Evolutionary conservation across 345 rosid species (phyloP), one percentile per base, ranked within the genome.

Genomic region (Diplotaxis tenuifolia): DNA sequence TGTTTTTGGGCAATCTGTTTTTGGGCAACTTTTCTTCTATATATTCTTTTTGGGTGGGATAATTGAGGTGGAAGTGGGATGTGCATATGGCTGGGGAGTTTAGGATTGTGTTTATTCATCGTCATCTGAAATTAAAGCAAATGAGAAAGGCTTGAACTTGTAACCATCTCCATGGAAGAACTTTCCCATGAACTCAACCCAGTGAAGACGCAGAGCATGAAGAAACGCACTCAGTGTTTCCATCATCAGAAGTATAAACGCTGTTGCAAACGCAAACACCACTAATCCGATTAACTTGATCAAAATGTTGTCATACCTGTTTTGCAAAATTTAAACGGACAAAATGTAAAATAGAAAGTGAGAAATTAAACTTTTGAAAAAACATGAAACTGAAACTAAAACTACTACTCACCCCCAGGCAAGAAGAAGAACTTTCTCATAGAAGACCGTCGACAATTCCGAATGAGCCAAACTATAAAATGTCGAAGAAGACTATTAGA

Each of bases 141-240:
- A 94, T 9, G 93, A 84, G 81, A 94, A 88, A 36, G 97, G 97
- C 79, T 47, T 87, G 86, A 94, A 91, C 79, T 94, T 94, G 85
- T 92, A 87, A 79, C 99, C 97, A 63, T 94, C 97, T 7, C 99
- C 99, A 21, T 85, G 62, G 88, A 88, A 94, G 86, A 94, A 91
- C 80, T 94, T 94, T 22, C 79, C 84, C 82, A 89, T 95, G 74
- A 88, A 94, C 65, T 94, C 99, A 36, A 91, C 96, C 99, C 99
- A 91, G 63, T 94, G 99, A 69, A 94, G 99, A 84, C 97, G 97
- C 84, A 94, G 69, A 11, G 99, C 96, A 19, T 94, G 99, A 10
- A 94, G 86, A 82, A 94, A 94, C 25, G 99, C 97, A 54, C 99
- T 92, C 49, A 94, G 92, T 5, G 96, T 87, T 84, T 94, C 99